These are phyloP conservation scores for Leccinum solheimii DNA, from an alignment of 1,284 basidiomycete genomes.

Conservation along the genomic window DNA sequence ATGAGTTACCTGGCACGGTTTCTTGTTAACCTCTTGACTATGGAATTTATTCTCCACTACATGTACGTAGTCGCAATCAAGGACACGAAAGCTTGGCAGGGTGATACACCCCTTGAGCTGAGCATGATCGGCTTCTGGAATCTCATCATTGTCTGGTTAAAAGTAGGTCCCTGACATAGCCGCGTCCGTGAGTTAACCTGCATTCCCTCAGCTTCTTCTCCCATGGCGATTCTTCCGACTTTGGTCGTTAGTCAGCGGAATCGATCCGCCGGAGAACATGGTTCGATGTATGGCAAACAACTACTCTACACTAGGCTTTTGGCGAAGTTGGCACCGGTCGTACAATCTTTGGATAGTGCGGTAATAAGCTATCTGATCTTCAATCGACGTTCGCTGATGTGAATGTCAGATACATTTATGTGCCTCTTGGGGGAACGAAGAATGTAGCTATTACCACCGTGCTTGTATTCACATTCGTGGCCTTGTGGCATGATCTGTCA, in stretches of 20 bases:
- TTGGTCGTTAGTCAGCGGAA: slow-evolving; percentile 88
- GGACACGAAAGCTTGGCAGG: slow-evolving; percentile 76
- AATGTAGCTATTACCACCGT: slow-evolving; percentile 69
- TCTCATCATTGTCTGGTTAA: slow-evolving; percentile 94
- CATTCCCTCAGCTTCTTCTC: slow-evolving; percentile 72
- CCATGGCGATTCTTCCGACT: slow-evolving; percentile 98
- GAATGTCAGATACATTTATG: slow-evolving; percentile 81
- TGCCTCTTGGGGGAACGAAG: slow-evolving; percentile 85
- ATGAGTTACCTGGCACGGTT: slow-evolving; percentile 74
- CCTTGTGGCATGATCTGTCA: slow-evolving; percentile 95
- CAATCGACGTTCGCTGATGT: neutral
- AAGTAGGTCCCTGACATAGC: slow-evolving; percentile 53
- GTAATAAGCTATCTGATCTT: slow-evolving; percentile 40
- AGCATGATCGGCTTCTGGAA: slow-evolving; percentile 98
- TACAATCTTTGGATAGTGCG: slow-evolving; percentile 97
- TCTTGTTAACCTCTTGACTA: slow-evolving; percentile 57
- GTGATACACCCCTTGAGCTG: slow-evolving; percentile 77
- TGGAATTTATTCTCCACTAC: slow-evolving; percentile 91
- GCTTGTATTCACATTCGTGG: slow-evolving; percentile 96
- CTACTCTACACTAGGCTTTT: slow-evolving; percentile 92
- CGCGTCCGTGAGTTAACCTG: neutral
- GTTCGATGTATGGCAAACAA: slow-evolving; percentile 98
- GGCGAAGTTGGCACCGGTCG: slow-evolving; percentile 95
- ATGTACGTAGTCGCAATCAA: slow-evolving; percentile 99
- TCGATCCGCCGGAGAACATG: slow-evolving; percentile 99